A percentile compares a stretch with the other conserved stretches of the same genome.
phyloP scores from a whole-genome alignment of 2,329 filamentous ascomycete species.

The Escovopsis sp. region DNA sequence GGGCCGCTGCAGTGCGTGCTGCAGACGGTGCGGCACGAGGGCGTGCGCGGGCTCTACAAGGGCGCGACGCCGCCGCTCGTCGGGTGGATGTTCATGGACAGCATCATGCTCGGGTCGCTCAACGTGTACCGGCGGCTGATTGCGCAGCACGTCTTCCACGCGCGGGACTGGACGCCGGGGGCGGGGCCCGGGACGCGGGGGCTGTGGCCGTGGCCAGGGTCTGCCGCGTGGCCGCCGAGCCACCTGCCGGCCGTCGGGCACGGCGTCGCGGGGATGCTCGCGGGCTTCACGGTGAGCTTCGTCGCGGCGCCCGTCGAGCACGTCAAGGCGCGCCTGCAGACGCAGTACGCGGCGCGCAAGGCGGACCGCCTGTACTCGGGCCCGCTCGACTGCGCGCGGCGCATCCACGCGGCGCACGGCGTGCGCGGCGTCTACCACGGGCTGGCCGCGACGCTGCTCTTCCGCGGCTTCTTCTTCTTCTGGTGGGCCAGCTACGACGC shows the following conservation, averaged over 20 bases:
- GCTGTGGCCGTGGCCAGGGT: no score
- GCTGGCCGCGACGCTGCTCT: constrained; percentile 69
- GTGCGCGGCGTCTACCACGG: constrained; percentile 74
- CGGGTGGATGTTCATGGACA: constrained; percentile 99
- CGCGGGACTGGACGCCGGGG: constrained; percentile 15
- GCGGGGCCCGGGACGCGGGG: constrained; percentile 8
- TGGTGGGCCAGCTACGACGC: constrained; percentile 97
- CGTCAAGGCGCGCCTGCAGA: constrained; percentile 83
- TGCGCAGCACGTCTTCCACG: constrained; percentile 64
- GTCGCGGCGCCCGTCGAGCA: constrained; percentile 91
- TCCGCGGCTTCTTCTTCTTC: constrained; percentile 89
- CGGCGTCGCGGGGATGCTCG: constrained; percentile 73
- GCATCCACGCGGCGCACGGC: constrained; percentile 59
- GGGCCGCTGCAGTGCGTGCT: constrained; percentile 76
- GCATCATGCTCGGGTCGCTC: constrained; percentile 75
- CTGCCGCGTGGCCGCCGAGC: constrained; percentile 1
- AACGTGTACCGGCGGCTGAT: constrained; percentile 79
- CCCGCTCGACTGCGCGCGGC: constrained; percentile 67
- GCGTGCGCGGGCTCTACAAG: constrained; percentile 78
- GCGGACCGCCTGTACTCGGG: constrained; percentile 67
- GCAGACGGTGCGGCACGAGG: constrained; percentile 76
- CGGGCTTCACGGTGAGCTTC: constrained; percentile 81
- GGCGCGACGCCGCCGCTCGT: constrained; percentile 82
- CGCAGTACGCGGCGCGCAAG: constrained; percentile 79
- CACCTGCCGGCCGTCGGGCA: constrained; percentile 66